Evolutionary conservation across 23 red algal genomes (phyloP), one percentile per base, ranked within the genome.

Genomic region (Gracilaria vermiculophylla): DNA sequence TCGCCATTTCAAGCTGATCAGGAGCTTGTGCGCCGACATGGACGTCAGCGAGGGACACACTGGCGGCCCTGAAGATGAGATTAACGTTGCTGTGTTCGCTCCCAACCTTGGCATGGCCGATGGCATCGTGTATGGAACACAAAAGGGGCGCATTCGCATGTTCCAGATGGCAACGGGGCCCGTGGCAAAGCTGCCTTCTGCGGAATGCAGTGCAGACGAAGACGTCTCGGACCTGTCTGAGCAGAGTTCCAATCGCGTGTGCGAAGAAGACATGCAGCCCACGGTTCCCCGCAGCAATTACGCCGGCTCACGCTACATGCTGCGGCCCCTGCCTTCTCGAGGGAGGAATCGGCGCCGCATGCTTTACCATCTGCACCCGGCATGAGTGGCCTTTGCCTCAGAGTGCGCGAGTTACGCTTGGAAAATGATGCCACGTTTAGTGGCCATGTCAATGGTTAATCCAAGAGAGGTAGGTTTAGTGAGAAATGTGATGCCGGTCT

Each of bases 11-110:
- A 53, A 82, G 40, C 45, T 91, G 50, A 70, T 91, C 39, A 57
- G 84, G 11, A 80, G 76, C n/a, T 78, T 96, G 28, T 75, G 67
- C 41, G 88, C 94, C 1, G 94, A 96, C 45, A 85, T 96, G 88
- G 89, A 87, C 47, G 47, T 92, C 28, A 79, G 48, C 39, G 80
- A 83, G 31, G 88, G 77, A 27, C 83, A 90, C 17, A 28, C 42
- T 6, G 86, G 80, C 32, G 84, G 86, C 10, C 77, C 89, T 5
- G 69, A 85, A 47, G 94, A 96, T 51, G 94, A 96, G 85, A 96
- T 96, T 75, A 96, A 96, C 53, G 85, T 90, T 17, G 94, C 94
- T 0, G 79, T 96, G 37, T 96, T 96, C 88, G 83, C 86, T 20
- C 78, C 87, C 32, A 60, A 9, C 34, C 21, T 41, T 0, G 80